A percentile compares a stretch with the other conserved stretches of the same genome.
These are phyloP conservation scores for Fibroporia radiculosa DNA, from an alignment of 768 basidiomycete species.

Conservation along the genomic window DNA sequence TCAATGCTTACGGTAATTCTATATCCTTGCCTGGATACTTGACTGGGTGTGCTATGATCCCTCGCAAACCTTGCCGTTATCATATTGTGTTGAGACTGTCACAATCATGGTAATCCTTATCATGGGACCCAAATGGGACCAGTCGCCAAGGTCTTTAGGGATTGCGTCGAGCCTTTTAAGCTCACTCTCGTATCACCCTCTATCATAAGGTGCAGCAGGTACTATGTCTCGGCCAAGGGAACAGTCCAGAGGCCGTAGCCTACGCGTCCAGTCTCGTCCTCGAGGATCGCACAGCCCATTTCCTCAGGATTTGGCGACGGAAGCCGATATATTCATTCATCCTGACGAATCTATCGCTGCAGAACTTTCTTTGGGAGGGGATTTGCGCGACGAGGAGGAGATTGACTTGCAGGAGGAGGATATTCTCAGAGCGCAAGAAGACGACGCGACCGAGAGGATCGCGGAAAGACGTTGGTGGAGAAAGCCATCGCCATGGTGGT, in stretches of 20 bases:
- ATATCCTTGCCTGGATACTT: too few relatives aligned
- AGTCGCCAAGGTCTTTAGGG: too few relatives aligned
- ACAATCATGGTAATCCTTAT: too few relatives aligned
- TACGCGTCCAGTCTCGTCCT: not conserved
- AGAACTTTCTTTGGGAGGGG: not conserved
- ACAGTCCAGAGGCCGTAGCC: not conserved
- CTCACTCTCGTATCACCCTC: too few relatives aligned
- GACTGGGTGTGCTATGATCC: too few relatives aligned
- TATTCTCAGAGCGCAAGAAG: too few relatives aligned
- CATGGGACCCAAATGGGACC: too few relatives aligned
- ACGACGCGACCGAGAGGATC: conserved; percentile 12
- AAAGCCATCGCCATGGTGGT: conserved; percentile 71
- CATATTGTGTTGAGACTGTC: too few relatives aligned
- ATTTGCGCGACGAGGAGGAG: not conserved
- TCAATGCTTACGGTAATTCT: too few relatives aligned
- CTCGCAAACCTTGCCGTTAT: too few relatives aligned
- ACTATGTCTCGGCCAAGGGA: not conserved
- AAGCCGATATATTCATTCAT: not conserved
- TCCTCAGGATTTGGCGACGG: not conserved
- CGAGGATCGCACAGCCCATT: conserved; percentile 2
- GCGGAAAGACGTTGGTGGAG: conserved; percentile 59
- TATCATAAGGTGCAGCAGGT: too few relatives aligned
- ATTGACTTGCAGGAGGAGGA: not conserved
- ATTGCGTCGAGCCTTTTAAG: too few relatives aligned
- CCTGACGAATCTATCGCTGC: not conserved